phyloP scores from a whole-genome alignment of 768 basidiomycete genomes.

The Sistotremastrum suecicum region DNA sequence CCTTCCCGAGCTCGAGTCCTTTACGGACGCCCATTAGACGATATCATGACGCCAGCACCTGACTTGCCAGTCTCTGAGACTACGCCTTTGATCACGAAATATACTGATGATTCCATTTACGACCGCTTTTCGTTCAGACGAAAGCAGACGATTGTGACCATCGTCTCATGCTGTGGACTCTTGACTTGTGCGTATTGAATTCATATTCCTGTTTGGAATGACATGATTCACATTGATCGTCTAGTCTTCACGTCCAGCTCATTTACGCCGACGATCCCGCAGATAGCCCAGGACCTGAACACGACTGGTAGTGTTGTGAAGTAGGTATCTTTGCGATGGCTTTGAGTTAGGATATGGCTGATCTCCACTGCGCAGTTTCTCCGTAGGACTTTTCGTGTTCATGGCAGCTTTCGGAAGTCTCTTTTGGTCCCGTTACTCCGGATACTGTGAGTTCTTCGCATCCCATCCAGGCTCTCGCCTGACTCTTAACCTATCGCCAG shows the following conservation, averaged over 20 bases:
- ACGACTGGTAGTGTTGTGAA: slow-evolving; percentile 45
- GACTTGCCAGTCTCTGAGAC: too few relatives aligned
- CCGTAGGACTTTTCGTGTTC: slow-evolving; percentile 35
- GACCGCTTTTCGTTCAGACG: slow-evolving; percentile 36
- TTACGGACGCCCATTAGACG: too few relatives aligned
- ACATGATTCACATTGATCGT: not conserved
- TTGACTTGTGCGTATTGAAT: slow-evolving; percentile 38
- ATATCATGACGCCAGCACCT: too few relatives aligned
- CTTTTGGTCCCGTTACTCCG: slow-evolving; percentile 36
- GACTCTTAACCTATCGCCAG: slow-evolving; percentile 17
- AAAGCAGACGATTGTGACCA: slow-evolving; percentile 40
- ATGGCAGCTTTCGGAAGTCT: slow-evolving; percentile 31
- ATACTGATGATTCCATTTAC: slow-evolving; percentile 27
- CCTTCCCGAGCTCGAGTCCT: too few relatives aligned
- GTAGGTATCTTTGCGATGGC: slow-evolving; percentile 15
- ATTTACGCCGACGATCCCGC: slow-evolving; percentile 63
- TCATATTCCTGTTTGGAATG: not conserved
- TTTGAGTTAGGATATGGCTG: too few relatives aligned
- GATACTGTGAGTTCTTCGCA: slow-evolving; percentile 27
- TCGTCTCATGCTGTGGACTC: slow-evolving; percentile 49
- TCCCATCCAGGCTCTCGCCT: not conserved
- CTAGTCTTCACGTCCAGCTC: slow-evolving; percentile 55
- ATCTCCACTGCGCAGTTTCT: too few relatives aligned
- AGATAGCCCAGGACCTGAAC: slow-evolving; percentile 51
- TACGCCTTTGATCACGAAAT: too few relatives aligned